Evolutionary conservation across 208 protist genomes (phyloP), one percentile per base, ranked within the genome.

Genomic region (Balamuthia mandrillaris): DNA sequence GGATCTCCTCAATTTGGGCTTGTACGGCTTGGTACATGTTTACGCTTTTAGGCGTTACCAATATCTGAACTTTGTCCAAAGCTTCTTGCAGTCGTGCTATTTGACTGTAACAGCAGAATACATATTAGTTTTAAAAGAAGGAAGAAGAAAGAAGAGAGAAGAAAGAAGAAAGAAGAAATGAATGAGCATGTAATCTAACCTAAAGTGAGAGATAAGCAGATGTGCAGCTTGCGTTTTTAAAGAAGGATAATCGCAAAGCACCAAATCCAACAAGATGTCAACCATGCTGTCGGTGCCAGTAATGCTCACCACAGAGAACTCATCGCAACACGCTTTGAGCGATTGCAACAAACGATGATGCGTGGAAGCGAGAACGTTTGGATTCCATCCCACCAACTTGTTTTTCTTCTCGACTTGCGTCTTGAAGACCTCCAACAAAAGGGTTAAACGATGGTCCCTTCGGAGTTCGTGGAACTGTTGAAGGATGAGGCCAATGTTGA

Each of bases 391-490:
- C n/a, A n/a, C n/a, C 3, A 27, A 56, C 12, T 1, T 21, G 3
- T 5, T 29, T 5, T 6, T 42, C 52, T 49, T 54, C 16, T 66
- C 52, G 52, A 83, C 66, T 1, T 83, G 47, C 52, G 61, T 83
- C 35, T 37, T 21, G 27, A 66, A 54, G 41, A 66, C 33, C 27
- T 68, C 27, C 16, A 83, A 54, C 12, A 83, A n/a, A 33, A 68
- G 35, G 29, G 75, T 66, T 9, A 83, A 33, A 3, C 75, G 49
- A 33, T 27, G 24, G 54, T 83, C 75, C 18, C 61, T 47, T 41
- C 75, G 75, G n/a, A 83, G 39, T 33, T 83, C 51, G 75, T 44
- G 49, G 75, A 83, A 61, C 75, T 68, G 42, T 16, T 83, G 52
- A 47, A 83, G 37, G 54, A 83, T 81, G 37, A n/a, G 18, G 70